These are phyloP conservation scores for Sporormia fimetaria DNA, from an alignment of 495 filamentous ascomycete species.

Conservation along the genomic window DNA sequence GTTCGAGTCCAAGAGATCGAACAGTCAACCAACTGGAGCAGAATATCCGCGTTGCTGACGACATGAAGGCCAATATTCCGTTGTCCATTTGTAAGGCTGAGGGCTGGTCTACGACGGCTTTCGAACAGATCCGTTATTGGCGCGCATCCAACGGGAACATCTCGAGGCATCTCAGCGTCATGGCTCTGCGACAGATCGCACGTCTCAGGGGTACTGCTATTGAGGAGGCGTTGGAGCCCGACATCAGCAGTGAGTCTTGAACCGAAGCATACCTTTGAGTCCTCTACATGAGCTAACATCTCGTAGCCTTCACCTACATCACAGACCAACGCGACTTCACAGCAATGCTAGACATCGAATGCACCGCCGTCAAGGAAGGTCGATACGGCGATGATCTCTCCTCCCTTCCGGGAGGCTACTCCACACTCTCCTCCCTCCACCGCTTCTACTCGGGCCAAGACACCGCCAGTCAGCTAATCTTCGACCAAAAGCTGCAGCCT, in stretches of 20 bases:
- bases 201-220: constrained; percentile 8
- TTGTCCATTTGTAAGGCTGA: no score
- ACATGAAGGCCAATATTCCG: no score
- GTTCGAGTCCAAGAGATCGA: no score
- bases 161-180: constrained; percentile 15
- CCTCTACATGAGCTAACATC: neutral
- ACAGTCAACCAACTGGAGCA: no score
- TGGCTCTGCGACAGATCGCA: constrained; percentile 16
- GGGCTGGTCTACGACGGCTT: no score
- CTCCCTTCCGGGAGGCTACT: constrained; percentile 3
- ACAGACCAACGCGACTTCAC: constrained; percentile 10
- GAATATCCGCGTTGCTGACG: no score
- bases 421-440: neutral
- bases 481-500: no score
- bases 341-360: neutral
- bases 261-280: neutral
- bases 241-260: constrained; percentile 7
- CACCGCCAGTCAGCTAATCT: no score
- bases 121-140: no score
- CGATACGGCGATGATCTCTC: neutral
- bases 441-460: no score
- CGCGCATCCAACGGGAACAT: no score
- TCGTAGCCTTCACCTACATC: neutral
- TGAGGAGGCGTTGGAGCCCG: constrained; percentile 3
- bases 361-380: neutral